Percentiles rank a stretch among this genome's conserved stretches.
These are phyloP conservation scores for Amoebophrya sp. DNA, from an alignment of 169 alveolate species.

Conservation along the genomic window DNA sequence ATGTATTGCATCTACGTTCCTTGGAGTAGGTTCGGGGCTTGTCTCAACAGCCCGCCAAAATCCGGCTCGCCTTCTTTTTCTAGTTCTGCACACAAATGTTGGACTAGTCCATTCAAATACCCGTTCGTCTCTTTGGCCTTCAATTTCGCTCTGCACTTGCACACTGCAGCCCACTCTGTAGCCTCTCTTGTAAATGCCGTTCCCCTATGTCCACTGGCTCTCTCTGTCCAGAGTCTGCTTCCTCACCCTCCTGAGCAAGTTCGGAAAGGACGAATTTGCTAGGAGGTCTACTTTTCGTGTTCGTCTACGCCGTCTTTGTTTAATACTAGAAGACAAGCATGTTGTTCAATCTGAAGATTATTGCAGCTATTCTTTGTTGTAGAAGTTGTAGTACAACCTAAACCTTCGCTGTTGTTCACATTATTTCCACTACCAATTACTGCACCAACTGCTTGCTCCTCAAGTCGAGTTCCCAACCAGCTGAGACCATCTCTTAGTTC, in stretches of 20 bases:
- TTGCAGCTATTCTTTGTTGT: not conserved
- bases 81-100: not conserved
- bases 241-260: not conserved
- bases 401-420: not conserved
- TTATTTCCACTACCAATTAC: not conserved
- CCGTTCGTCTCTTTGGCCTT: not conserved
- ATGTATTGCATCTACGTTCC: not conserved
- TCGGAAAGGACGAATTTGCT: not conserved
- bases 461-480: not conserved
- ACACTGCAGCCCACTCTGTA: not conserved
- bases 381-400: not conserved
- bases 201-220: not conserved
- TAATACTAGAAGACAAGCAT: not conserved
- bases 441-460: not conserved
- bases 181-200: not conserved
- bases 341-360: not conserved
- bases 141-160: not conserved
- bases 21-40: not conserved
- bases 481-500: not conserved
- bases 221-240: too few species aligned
- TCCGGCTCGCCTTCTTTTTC: not conserved
- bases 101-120: not conserved
- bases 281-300: not conserved
- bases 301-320: not conserved
- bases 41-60: not conserved